phyloP scores from a whole-genome alignment of 2,329 filamentous ascomycete genomes.

The Graphilbum fragrans region DNA sequence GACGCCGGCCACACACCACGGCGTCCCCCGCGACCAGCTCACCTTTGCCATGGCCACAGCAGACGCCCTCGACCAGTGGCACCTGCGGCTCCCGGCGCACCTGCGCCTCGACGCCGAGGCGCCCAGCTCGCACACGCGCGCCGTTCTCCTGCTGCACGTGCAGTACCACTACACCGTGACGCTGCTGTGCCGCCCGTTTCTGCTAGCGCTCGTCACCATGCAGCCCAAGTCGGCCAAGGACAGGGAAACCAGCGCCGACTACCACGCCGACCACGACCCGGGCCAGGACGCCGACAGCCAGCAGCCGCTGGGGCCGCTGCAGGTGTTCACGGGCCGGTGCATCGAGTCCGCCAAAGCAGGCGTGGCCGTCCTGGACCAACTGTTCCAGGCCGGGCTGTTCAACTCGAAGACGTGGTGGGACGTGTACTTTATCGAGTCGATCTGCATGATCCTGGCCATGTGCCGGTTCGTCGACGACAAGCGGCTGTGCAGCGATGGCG shows the following conservation, averaged over 20 bases:
- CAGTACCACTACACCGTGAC: constrained; percentile 15
- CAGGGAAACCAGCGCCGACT: not conserved
- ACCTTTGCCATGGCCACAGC: constrained; percentile 5
- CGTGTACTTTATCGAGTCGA: constrained; percentile 10
- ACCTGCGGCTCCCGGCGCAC: constrained; percentile 4
- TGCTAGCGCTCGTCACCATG: constrained; percentile 10
- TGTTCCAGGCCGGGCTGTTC: constrained; percentile 8
- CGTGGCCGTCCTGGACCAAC: constrained; percentile 6
- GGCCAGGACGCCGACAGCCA: not conserved
- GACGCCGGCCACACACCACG: not conserved
- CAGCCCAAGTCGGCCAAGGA: not conserved
- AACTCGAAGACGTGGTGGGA: constrained; percentile 12
- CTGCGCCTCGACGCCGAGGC: constrained; percentile 9
- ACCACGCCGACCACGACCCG: not conserved
- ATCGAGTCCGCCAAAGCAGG: constrained; percentile 8
- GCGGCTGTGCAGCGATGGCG: constrained; percentile 3
- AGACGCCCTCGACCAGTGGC: constrained; percentile 7
- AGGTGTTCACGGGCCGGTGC: constrained; percentile 3
- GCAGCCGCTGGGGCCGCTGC: not conserved
- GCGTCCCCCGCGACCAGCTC: constrained; percentile 3
- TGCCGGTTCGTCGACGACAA: constrained; percentile 6
- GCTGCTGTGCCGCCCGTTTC: constrained; percentile 16
- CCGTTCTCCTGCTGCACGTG: constrained; percentile 14
- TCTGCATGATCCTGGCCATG: constrained; percentile 10
- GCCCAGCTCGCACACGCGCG: constrained; percentile 12